Evolutionary conservation across 73 alveolate genomes (phyloP), one percentile per base, ranked within the genome.

Genomic region (Paramecium caudatum): DNA sequence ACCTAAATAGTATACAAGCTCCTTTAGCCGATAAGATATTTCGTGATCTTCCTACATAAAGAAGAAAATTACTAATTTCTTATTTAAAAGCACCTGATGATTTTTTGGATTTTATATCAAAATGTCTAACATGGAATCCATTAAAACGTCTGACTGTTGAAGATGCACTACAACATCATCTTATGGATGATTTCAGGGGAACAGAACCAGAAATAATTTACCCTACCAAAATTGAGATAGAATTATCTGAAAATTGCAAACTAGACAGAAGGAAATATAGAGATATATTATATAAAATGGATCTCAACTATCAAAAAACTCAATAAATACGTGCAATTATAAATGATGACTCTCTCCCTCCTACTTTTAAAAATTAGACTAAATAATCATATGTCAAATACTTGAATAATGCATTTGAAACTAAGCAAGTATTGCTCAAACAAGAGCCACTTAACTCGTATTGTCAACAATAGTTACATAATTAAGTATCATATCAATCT

Each of bases 121-220:
- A 92, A 47, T 88, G 95, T 93, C 93, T 95, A 13, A 87, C 94
- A 4, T 94, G 96, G 80, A 96, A 96, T 50, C 97, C 99, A 8
- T 94, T 50, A 8, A 93, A 95, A 82, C 93, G 99, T 90, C 90
- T 96, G 65, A 94, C 97, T 68, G 95, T 97, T 19, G 98, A 97
- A 39, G 95, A 97, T 41, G 98, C 98, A 39, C 55, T 97, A 16
- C 90, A 90, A 70, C 99, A 97, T 91, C 98, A 98, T 63, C 96
- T 34, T 5, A 13, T 82, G 25, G 34, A 48, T 21, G 83, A 82
- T 19, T 82, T 82, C 32, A 43, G 25, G 12, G 82, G 82, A 19
- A 17, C 90, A 7, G 90, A 62, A 87, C n/a, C 50, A 34, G 93
- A 87, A 4, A 0, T 55, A 55, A 23, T 1, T 0, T 55, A 55